phyloP scores from a whole-genome alignment of 78 protist genomes.

The Tieghemostelium lacteum region DNA sequence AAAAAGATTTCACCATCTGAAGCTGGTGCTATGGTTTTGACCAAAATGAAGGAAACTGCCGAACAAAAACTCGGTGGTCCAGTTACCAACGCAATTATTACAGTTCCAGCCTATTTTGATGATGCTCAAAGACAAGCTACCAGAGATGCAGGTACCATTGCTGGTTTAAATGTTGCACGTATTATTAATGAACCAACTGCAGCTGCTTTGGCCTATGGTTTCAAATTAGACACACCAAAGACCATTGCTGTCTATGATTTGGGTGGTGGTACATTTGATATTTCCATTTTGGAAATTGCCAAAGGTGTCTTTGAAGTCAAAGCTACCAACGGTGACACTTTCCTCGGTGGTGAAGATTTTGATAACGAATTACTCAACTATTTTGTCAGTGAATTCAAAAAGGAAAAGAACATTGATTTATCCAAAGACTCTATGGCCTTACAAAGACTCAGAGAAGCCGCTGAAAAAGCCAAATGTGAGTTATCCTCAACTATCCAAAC shows the following conservation, averaged over 20 bases:
- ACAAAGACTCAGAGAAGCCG: constrained; percentile 98
- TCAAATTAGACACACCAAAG: constrained; percentile 83
- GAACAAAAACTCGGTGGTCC: constrained; percentile 89
- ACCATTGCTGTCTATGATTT: constrained; percentile 97
- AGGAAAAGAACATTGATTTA: constrained; percentile 86
- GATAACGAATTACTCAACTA: constrained; percentile 88
- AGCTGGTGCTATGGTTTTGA: constrained; percentile 97
- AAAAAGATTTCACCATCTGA: constrained; percentile 96
- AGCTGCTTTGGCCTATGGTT: constrained; percentile 94
- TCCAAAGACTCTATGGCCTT: constrained; percentile 93
- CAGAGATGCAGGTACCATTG: constrained; percentile 94
- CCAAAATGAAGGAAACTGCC: constrained; percentile 99
- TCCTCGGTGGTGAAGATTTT: constrained; percentile 99
- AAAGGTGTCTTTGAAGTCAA: constrained; percentile 98
- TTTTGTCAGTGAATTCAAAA: constrained; percentile 93
- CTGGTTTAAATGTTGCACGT: constrained; percentile 93
- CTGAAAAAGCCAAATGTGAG: constrained; percentile 98
- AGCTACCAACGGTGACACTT: constrained; percentile 98
- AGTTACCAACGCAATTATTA: constrained; percentile 96
- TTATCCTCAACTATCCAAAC: constrained; percentile 94
- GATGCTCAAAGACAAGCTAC: constrained; percentile 94
- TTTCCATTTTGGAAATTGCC: constrained; percentile 97
- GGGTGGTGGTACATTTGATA: constrained; percentile 99
- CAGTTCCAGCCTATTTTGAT: constrained; percentile 96
- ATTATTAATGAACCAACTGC: constrained; percentile 99